phyloP scores from a whole-genome alignment of 2,329 filamentous ascomycete genomes.

The Periconia digitata region DNA sequence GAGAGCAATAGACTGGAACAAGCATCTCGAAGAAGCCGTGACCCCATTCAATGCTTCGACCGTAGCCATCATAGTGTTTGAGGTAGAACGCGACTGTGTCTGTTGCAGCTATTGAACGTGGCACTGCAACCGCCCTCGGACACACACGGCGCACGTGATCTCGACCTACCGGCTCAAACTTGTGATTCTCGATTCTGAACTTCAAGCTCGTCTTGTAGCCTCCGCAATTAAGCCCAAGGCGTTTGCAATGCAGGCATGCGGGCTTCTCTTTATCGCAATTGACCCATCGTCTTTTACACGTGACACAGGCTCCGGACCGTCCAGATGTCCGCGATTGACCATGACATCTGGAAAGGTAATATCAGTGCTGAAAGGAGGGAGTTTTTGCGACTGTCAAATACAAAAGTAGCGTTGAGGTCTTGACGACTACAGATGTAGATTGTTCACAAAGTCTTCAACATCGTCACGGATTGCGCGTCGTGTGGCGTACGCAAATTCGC shows the following conservation, averaged over 20 bases:
- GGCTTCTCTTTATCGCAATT: slow-evolving; percentile 11
- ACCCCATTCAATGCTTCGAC: slow-evolving; percentile 2
- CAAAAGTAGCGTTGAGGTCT: too few relatives aligned
- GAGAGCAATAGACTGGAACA: slow-evolving; percentile 8
- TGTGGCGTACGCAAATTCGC: not conserved
- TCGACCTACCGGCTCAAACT: slow-evolving; percentile 1
- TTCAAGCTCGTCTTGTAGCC: slow-evolving; percentile 6
- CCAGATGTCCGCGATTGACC: slow-evolving; percentile 3
- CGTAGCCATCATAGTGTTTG: slow-evolving; percentile 1
- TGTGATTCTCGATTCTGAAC: slow-evolving; percentile 8
- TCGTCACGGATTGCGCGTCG: not conserved
- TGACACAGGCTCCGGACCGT: slow-evolving; percentile 5
- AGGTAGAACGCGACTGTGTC: slow-evolving; percentile 3
- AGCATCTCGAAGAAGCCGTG: slow-evolving; percentile 8
- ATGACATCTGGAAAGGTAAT: not conserved
- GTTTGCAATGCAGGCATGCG: slow-evolving; percentile 3
- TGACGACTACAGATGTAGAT: not conserved
- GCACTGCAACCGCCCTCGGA: not conserved
- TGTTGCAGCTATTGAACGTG: not conserved
- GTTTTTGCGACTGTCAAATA: not conserved
- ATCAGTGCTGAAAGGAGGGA: not conserved
- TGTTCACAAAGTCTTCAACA: not conserved
- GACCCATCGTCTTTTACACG: slow-evolving; percentile 7
- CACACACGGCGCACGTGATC: not conserved
- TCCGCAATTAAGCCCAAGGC: slow-evolving; percentile 4